Base-by-base conservation (phyloP, 495 filamentous ascomycete species). In the Cryomyces minteri region DNA sequence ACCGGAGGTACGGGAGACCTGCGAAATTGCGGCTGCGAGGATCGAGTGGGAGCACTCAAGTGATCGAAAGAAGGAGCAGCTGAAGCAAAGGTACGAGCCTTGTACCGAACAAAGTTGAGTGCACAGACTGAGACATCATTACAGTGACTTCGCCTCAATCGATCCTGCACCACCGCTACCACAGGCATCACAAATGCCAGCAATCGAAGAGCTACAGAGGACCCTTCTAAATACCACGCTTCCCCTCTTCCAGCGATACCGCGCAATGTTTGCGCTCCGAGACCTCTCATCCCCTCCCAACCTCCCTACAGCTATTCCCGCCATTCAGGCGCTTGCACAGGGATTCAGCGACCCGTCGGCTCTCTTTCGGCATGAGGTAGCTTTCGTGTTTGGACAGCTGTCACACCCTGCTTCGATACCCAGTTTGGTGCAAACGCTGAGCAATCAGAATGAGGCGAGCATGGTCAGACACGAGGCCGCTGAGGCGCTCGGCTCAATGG, bases 401-500 rank as follows among this genome's bases (percentile, higher is more conserved):
- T 83, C 81, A 43, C 88, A 96, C 58, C 90, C 92, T 1, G 87
- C 88, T n/a, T 90, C 83, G 0, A 92, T 99, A 54, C 86, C 90
- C 6, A 84, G 82, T 46, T 74, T 99, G 12, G 78, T 82, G 29
- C 74, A 73, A 37, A 76, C 80, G 0, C 68, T 96, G 41, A 80
- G 84, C 53, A 70, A 96, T 58, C 66, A 74, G 39, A 66, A 80
- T 32, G 90, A 99, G 62, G 76, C 69, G 29, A 82, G 87, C 52
- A 99, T 99, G 90, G 90, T 99, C 48, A 76, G 90, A 46, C 90
- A 99, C 59, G 90, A 99, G 60, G 90, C 90, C 40, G 90, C 92
- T 4, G 90, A 99, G 62, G 90, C 90, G 25, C 76, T 99, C n/a
- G 90, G 90, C 5, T 94, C 87, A 54, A 69, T 99, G 25, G 90